Evolutionary conservation across 202 grass and related monocot species (phyloP), one percentile per base, ranked within the genome.

Genomic region (Panicum virgatum): DNA sequence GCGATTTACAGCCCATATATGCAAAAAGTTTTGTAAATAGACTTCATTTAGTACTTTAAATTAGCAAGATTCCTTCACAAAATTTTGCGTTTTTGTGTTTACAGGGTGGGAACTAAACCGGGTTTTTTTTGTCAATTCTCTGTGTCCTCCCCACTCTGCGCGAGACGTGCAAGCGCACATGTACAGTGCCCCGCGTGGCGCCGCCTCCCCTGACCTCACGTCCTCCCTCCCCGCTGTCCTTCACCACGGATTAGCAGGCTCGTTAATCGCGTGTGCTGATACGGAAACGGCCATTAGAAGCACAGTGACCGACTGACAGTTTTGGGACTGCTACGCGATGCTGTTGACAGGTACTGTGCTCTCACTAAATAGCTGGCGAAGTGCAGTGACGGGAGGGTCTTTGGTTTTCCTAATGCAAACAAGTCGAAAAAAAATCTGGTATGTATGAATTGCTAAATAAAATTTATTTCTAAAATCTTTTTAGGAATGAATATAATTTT

Each of bases 91-190:
- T n/a, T n/a, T n/a, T n/a, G n/a, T n/a, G n/a, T n/a, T n/a, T n/a
- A n/a, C n/a, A n/a, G n/a, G n/a, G n/a, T n/a, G n/a, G n/a, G n/a
- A n/a, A n/a, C n/a, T n/a, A n/a, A n/a, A n/a, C n/a, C n/a, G n/a
- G n/a, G n/a, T n/a, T n/a, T n/a, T 69, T 87, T 82, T 73, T 72
- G 83, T 78, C 83, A 79, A 71, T 79, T 79, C 61, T 60, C 43
- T 89, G 53, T 67, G 61, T 54, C 62, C 34, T 50, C 8, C 16
- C 16, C 7, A 1, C 3, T 39, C 25, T 57, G 52, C 34, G 39
- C 53, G 42, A 32, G 74, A 61, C 61, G 58, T 73, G 62, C 26
- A 32, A 29, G 34, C 29, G 58, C 71, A 38, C 38, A 74, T 54
- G 37, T 20, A 68, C 77, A 56, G 77, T 56, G 48, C 38, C 26